phyloP scores from a whole-genome alignment of 768 basidiomycete species.

The Hebeloma cylindrosporum region DNA sequence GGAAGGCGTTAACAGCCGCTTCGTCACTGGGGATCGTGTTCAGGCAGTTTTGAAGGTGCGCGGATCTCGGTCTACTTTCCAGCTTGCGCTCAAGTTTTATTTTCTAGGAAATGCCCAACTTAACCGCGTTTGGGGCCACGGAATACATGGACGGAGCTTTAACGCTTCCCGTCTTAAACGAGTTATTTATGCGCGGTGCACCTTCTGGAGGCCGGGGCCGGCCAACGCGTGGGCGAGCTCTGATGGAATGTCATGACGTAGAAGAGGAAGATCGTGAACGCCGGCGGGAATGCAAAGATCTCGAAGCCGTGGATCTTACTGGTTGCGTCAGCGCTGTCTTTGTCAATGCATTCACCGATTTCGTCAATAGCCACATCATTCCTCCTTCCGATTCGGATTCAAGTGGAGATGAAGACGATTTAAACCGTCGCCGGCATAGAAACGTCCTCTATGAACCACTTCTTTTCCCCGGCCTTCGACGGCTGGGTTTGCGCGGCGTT shows the following conservation, averaged over 20 bases:
- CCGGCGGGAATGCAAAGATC: constrained; percentile 67
- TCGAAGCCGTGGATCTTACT: constrained; percentile 91
- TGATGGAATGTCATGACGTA: constrained; percentile 50
- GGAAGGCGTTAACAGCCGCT: constrained; percentile 85
- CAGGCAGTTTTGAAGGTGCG: constrained; percentile 74
- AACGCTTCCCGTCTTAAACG: constrained; percentile 80
- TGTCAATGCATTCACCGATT: constrained; percentile 80
- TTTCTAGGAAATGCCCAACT: constrained; percentile 81
- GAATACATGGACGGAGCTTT: constrained; percentile 98
- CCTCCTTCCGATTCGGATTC: constrained; percentile 40
- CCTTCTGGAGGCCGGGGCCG: constrained; percentile 69
- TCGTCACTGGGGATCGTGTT: constrained; percentile 89
- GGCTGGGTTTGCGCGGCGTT: constrained; percentile 80
- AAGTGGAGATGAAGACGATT: constrained; percentile 43
- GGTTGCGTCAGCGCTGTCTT: constrained; percentile 94
- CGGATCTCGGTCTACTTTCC: constrained; percentile 7
- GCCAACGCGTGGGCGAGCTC: constrained; percentile 59
- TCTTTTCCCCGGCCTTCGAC: constrained; percentile 66
- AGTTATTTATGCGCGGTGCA: constrained; percentile 84
- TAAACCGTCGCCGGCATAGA: constrained; percentile 27
- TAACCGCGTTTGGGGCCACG: constrained; percentile 89
- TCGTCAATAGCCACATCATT: constrained; percentile 68
- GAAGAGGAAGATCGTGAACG: constrained; percentile 81
- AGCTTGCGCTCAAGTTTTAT: constrained; percentile 13
- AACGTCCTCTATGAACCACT: constrained; percentile 49